Conservation (phyloP, 805 yeast species). For the Isabelozyma gotoi region DNA sequence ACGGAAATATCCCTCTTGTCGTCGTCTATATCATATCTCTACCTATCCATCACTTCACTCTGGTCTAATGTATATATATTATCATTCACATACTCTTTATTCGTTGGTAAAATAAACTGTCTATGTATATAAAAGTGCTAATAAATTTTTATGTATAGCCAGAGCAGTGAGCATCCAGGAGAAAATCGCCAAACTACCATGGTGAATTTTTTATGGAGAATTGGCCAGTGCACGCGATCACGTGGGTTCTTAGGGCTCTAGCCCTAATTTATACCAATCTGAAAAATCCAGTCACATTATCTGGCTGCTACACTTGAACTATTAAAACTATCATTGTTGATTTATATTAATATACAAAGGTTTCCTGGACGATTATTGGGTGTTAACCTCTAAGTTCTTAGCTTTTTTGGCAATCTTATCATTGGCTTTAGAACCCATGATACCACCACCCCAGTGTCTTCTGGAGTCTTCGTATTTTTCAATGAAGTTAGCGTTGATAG, state of each 20-base stretch:
- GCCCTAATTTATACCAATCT: background rate
- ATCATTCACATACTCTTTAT: background rate
- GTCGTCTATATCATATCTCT: too few relatives aligned
- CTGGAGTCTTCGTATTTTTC: constrained; percentile 94
- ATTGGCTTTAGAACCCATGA: constrained; percentile 91
- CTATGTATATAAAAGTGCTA: background rate
- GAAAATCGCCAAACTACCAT: too few relatives aligned
- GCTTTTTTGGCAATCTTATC: constrained; percentile 80
- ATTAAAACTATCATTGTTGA: background rate
- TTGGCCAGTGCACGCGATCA: background rate
- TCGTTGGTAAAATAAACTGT: background rate
- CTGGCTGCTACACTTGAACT: background rate
- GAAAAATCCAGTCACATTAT: too few relatives aligned
- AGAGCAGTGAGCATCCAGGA: background rate
- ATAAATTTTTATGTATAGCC: background rate
- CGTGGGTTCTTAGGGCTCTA: background rate
- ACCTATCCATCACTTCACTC: too few relatives aligned
- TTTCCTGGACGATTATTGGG: too few relatives aligned
- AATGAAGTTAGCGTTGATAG: constrained; percentile 89
- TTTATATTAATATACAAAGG: too few relatives aligned
- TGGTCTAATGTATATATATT: background rate
- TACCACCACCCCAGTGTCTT: constrained; percentile 99
- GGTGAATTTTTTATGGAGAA: background rate
- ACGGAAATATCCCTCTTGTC: too few relatives aligned
- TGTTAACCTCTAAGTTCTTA: constrained; percentile 47